Evolutionary conservation across 805 yeast genomes (phyloP).

Genomic region (fission yeast (Schizosaccharomyces pombe)): DNA sequence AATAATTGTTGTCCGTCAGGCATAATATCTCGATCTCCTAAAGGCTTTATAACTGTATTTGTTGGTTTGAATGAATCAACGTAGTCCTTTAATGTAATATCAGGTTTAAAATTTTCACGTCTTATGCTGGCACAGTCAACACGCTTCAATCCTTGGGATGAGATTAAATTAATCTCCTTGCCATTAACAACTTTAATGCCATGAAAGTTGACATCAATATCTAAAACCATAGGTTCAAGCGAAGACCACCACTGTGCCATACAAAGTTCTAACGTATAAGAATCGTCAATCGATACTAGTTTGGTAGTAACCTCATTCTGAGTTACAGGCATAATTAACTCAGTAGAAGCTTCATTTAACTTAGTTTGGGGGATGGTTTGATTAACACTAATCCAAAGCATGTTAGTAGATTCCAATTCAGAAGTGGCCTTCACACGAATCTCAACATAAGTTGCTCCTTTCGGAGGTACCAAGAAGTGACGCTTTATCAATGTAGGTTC

Average conservation of each 20-base stretch:
- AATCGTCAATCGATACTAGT: neutral
- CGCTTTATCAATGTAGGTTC: constrained; percentile 2
- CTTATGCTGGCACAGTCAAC: neutral
- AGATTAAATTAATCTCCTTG: neutral
- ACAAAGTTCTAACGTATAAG: constrained; percentile 1
- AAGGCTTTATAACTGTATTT: neutral
- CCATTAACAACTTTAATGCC: neutral
- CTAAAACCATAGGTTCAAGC: neutral
- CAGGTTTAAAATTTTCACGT: constrained; percentile 3
- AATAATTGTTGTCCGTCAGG: neutral
- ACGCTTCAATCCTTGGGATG: neutral
- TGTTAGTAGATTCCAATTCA: neutral
- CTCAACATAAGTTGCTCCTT: neutral
- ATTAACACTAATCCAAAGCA: constrained; percentile 2
- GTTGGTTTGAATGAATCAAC: neutral
- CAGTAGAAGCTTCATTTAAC: neutral
- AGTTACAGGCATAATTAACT: neutral
- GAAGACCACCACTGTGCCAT: constrained; percentile 4
- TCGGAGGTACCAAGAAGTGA: neutral
- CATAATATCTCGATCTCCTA: neutral
- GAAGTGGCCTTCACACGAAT: neutral
- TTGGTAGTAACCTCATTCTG: neutral
- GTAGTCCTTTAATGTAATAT: neutral
- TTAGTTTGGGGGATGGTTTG: neutral
- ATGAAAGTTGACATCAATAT: constrained; percentile 1